Percentiles rank a stretch among this genome's conserved stretches.
Conservation (phyloP, 1,284 basidiomycete genomes). For the Calocybe gambosa region DNA sequence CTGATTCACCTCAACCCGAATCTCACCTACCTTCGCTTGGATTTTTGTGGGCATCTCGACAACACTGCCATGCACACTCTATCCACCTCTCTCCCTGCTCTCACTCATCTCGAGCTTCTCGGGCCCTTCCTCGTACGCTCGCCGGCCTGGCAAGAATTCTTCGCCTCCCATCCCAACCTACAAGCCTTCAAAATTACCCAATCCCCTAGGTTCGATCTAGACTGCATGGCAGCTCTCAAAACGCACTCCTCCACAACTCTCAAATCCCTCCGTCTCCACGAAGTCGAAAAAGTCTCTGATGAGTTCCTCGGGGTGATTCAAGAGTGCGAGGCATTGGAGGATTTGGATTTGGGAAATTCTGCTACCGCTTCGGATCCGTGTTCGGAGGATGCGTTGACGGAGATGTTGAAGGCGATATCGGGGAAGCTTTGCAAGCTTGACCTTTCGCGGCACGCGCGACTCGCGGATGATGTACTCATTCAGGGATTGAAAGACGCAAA, state of each 20-base stretch:
- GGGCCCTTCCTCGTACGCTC: constrained; percentile 85
- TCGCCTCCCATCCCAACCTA: constrained; percentile 57
- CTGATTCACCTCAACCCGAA: constrained; percentile 79
- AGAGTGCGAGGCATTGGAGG: constrained; percentile 29
- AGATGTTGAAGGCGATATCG: constrained; percentile 34
- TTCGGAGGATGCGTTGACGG: constrained; percentile 53
- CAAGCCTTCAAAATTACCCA: constrained; percentile 77
- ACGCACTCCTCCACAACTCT: constrained; percentile 52
- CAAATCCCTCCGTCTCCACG: constrained; percentile 69
- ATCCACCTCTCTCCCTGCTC: constrained; percentile 55
- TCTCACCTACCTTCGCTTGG: constrained; percentile 69
- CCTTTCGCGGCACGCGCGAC: constrained; percentile 54
- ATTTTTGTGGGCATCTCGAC: constrained; percentile 84
- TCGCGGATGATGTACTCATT: constrained; percentile 63
- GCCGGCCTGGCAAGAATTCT: constrained; percentile 74
- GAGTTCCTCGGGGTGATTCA: constrained; percentile 32
- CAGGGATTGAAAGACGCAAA: constrained; percentile 57
- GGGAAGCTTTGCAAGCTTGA: constrained; percentile 43
- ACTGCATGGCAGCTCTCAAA: constrained; percentile 63
- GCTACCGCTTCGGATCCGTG: constrained; percentile 31
- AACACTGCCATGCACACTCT: constrained; percentile 64
- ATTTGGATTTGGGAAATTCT: constrained; percentile 60
- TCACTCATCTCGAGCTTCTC: constrained; percentile 75
- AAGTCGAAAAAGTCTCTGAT: constrained; percentile 72
- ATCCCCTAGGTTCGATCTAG: constrained; percentile 82